Conservation (phyloP, 805 yeast species). For the Candida sakaeoensis region DNA sequence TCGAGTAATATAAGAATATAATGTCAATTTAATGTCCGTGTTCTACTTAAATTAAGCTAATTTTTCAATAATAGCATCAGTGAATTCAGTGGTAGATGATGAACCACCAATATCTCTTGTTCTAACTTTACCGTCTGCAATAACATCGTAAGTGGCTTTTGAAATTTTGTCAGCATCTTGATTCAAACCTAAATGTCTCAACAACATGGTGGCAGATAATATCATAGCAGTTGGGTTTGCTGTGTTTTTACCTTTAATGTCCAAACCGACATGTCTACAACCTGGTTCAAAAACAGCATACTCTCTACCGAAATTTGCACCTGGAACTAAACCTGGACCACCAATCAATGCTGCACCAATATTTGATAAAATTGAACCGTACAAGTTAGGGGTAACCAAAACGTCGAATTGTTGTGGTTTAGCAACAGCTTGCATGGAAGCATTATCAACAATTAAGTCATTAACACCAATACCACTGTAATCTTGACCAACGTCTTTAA, state of each 20-base stretch:
- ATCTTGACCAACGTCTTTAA: slow-evolving; percentile 78
- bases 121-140: slow-evolving; percentile 80
- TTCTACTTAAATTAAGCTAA: no score
- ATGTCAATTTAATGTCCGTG: no score
- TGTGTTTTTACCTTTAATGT: slow-evolving; percentile 87
- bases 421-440: slow-evolving; percentile 99
- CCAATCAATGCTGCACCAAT: slow-evolving; percentile 97
- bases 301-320: slow-evolving; percentile 97
- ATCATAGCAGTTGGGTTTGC: slow-evolving; percentile 99
- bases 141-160: slow-evolving; percentile 82
- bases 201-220: slow-evolving; percentile 83
- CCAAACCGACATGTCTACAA: slow-evolving; percentile 98
- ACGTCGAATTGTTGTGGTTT: slow-evolving; percentile 98
- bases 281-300: slow-evolving; percentile 99
- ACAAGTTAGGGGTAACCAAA: slow-evolving; percentile 94
- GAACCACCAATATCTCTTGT: slow-evolving; percentile 92
- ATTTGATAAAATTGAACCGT: slow-evolving; percentile 96
- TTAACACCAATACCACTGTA: slow-evolving; percentile 79
- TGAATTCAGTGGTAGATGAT: slow-evolving; percentile 88
- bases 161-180: slow-evolving; percentile 82
- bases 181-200: slow-evolving; percentile 92
- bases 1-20: no score
- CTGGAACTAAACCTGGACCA: slow-evolving; percentile 98
- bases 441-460: slow-evolving; percentile 97
- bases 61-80: slow-evolving; percentile 81